Conservation (phyloP, 805 yeast species). For the Suhomyces prunicola region DNA sequence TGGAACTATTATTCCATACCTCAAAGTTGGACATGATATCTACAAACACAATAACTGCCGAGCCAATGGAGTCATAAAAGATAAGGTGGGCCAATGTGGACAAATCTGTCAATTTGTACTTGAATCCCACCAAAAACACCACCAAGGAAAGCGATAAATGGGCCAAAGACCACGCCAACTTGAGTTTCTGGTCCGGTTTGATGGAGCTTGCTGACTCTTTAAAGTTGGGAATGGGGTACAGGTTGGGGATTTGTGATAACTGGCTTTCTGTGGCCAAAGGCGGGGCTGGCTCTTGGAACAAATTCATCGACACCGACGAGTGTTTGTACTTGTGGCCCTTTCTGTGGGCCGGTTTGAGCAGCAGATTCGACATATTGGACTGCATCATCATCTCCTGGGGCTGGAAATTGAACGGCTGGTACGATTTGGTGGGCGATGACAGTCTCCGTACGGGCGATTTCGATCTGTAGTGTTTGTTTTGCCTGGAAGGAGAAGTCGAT, state of each 20-base stretch:
- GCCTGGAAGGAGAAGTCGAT: conserved; percentile 24
- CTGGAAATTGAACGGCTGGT: conserved; percentile 63
- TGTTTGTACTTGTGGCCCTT: conserved; percentile 95
- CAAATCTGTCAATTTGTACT: conserved; percentile 55
- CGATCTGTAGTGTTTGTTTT: conserved; percentile 25
- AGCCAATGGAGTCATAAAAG: conserved; percentile 82
- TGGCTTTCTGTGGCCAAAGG: conserved; percentile 43
- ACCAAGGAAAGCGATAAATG: conserved; percentile 56
- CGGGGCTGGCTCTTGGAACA: conserved; percentile 87
- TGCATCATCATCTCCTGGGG: conserved; percentile 44
- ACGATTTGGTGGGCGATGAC: conserved; percentile 20
- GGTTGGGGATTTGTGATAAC: conserved; percentile 58
- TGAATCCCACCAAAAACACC: conserved; percentile 60
- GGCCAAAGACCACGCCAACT: conserved; percentile 53
- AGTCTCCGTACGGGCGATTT: conserved; percentile 28
- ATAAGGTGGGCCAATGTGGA: conserved; percentile 82
- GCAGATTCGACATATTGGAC: conserved; percentile 22
- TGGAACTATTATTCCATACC: conserved; percentile 80
- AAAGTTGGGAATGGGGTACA: conserved; percentile 69
- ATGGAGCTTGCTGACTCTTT: conserved; percentile 63
- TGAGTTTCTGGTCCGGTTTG: conserved; percentile 52
- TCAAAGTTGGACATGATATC: conserved; percentile 87
- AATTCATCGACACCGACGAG: conserved; percentile 92
- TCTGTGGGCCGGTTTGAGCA: conserved; percentile 63
- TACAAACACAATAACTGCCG: conserved; percentile 63